These are phyloP conservation scores for Aspergillus sp. DNA, from an alignment of 2,329 filamentous ascomycete genomes.

Conservation along the genomic window DNA sequence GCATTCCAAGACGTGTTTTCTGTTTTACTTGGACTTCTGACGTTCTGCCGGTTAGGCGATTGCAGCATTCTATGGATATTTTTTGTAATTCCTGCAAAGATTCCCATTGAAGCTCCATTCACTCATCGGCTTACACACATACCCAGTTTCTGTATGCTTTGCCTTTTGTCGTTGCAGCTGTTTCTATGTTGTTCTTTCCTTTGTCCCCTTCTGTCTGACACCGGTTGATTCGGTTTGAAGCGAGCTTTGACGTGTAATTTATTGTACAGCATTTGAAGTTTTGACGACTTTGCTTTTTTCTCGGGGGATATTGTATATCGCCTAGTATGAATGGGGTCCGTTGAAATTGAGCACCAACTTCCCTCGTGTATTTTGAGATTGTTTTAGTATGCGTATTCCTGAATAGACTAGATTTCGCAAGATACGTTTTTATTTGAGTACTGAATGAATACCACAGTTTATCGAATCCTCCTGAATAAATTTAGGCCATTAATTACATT, in stretches of 20 bases:
- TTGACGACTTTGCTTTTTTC: not conserved
- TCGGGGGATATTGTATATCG: constrained; percentile 1
- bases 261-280: constrained; percentile 6
- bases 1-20: not conserved
- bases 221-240: constrained; percentile 2
- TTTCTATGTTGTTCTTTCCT: not conserved
- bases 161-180: constrained; percentile 1
- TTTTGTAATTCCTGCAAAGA: not conserved
- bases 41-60: too few species aligned
- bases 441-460: too few species aligned
- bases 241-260: constrained; percentile 3
- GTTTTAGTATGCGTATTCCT: too few species aligned
- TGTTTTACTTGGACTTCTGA: not conserved
- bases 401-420: too few species aligned
- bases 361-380: too few species aligned
- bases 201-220: not conserved
- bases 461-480: not conserved
- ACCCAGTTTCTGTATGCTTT: constrained; percentile 20
- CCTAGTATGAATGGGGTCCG: not conserved
- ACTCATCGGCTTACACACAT: constrained; percentile 2
- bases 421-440: too few species aligned
- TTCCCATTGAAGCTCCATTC: not conserved
- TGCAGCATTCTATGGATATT: not conserved
- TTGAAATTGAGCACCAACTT: not conserved
- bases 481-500: too few species aligned